phyloP scores from a whole-genome alignment of 495 filamentous ascomycete genomes.

The Penicillium roqueforti region DNA sequence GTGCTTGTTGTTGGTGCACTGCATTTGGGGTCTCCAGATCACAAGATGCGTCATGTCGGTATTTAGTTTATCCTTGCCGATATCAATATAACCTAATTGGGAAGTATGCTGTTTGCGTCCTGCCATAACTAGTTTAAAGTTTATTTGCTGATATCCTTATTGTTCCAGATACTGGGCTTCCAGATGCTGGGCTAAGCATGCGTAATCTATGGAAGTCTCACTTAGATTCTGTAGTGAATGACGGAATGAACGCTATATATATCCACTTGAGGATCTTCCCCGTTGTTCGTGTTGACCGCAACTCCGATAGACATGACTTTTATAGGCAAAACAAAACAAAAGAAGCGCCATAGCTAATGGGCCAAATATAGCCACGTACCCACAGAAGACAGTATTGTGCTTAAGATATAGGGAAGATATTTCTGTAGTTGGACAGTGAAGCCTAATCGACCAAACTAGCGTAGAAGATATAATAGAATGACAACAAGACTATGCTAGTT shows the following conservation, averaged over 20 bases:
- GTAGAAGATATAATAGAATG: neutral
- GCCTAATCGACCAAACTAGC: neutral
- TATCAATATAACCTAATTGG: slow-evolving; percentile 14
- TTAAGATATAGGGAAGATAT: neutral
- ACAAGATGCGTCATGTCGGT: slow-evolving; percentile 12
- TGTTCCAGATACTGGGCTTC: neutral
- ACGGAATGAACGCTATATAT: neutral
- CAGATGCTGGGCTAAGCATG: neutral
- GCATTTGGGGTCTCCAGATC: neutral
- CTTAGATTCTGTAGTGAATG: neutral
- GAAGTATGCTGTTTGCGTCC: neutral
- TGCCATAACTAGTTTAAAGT: neutral
- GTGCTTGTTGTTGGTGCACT: neutral
- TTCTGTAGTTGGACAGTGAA: neutral
- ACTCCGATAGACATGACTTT: neutral
- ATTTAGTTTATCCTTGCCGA: slow-evolving; percentile 1
- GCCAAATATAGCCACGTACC: neutral
- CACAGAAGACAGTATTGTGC: neutral
- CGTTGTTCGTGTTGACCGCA: neutral
- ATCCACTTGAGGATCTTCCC: neutral
- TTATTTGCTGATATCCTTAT: neutral
- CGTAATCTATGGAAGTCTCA: neutral
- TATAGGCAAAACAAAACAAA: neutral
- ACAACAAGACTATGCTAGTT: neutral
- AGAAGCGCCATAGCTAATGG: no score